These are phyloP conservation scores for Agastache rugosa DNA, from an alignment of 257 asterid genomes.

Conservation along the genomic window DNA sequence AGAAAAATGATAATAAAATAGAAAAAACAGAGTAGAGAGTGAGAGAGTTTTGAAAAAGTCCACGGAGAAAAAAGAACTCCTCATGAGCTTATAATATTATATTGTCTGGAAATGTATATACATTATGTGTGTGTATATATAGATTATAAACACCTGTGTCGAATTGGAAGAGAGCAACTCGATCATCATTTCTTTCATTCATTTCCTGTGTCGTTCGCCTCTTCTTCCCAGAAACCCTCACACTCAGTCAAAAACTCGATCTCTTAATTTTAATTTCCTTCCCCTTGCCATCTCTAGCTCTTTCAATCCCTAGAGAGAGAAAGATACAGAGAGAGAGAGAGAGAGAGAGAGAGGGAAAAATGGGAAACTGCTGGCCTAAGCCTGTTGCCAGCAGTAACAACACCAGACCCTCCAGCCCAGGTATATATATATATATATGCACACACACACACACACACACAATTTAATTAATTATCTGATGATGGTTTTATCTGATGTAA, in stretches of 20 bases:
- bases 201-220: constrained; percentile 28
- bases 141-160: not conserved
- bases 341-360: constrained; percentile 21
- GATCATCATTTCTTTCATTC: not conserved
- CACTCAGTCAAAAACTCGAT: constrained; percentile 5
- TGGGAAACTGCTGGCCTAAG: constrained; percentile 62
- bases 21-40: not conserved
- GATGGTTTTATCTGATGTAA: too few species aligned
- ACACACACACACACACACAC: not conserved
- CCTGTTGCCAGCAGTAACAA: constrained; percentile 35
- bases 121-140: not conserved
- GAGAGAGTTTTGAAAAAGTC: constrained; percentile 35
- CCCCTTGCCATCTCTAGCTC: not conserved
- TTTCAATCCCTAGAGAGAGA: constrained; percentile 14
- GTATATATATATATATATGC: too few species aligned
- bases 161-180: not conserved
- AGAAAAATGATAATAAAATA: not conserved
- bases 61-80: not conserved
- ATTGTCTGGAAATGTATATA: not conserved
- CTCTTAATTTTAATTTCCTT: too few species aligned
- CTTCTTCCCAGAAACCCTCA: constrained; percentile 38
- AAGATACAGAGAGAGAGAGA: constrained; percentile 16
- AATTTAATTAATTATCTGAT: not conserved
- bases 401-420: constrained; percentile 45
- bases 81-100: constrained; percentile 3